A percentile compares a stretch with the other conserved stretches of the same genome.
Evolutionary conservation across 768 basidiomycete species (phyloP).

Genomic region (Boletus sp.): DNA sequence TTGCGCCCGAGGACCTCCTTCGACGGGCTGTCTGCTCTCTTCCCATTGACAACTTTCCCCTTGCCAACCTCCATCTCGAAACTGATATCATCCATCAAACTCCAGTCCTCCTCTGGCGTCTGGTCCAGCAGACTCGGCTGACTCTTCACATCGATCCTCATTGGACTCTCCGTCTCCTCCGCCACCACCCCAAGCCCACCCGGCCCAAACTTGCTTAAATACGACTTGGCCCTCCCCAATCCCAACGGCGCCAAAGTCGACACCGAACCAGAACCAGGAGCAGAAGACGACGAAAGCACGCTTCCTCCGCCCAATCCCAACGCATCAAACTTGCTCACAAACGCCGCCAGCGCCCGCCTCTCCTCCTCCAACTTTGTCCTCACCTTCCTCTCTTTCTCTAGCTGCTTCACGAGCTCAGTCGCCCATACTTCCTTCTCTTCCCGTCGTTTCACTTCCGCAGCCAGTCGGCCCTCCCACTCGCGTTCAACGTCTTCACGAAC

Average conservation of each 20-base stretch:
- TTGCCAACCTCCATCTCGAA: conserved; percentile 43
- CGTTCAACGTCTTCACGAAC: conserved; percentile 72
- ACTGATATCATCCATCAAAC: conserved; percentile 45
- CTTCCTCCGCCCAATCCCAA: conserved; percentile 48
- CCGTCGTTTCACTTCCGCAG: conserved; percentile 52
- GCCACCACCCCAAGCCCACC: conserved; percentile 21
- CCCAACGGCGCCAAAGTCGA: not conserved
- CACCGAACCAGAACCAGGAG: conserved; percentile 1
- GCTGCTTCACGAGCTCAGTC: conserved; percentile 64
- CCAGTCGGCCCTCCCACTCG: conserved; percentile 63
- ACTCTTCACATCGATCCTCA: conserved; percentile 44
- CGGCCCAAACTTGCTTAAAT: conserved; percentile 37
- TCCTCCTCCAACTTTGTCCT: conserved; percentile 71
- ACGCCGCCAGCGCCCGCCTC: conserved; percentile 70
- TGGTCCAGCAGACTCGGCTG: conserved; percentile 58
- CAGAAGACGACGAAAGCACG: conserved; percentile 30
- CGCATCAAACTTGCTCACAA: conserved; percentile 80
- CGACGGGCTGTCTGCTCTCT: conserved; percentile 31
- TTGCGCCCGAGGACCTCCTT: conserved; percentile 30
- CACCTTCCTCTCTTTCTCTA: conserved; percentile 78
- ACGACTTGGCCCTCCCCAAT: conserved; percentile 47
- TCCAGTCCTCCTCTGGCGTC: conserved; percentile 55
- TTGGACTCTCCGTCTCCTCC: conserved; percentile 46
- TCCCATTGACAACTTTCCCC: conserved; percentile 23
- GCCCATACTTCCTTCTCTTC: conserved; percentile 75